These are phyloP conservation scores for Aureobasidium musti DNA, from an alignment of 2,329 filamentous ascomycete genomes.

Conservation along the genomic window DNA sequence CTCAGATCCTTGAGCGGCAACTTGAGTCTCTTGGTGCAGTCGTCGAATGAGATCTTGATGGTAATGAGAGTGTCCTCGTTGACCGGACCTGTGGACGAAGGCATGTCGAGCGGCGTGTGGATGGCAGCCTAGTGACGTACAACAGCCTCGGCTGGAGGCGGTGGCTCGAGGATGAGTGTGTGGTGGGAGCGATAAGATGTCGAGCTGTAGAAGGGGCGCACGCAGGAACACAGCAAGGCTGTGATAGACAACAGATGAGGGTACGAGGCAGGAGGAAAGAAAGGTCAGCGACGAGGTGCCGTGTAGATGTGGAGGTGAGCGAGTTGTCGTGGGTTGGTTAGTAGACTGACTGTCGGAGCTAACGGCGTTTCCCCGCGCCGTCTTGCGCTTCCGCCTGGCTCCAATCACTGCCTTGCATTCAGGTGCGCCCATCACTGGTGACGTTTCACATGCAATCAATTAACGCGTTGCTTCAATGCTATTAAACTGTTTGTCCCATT, in stretches of 20 bases:
- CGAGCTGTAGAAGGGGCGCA: not conserved
- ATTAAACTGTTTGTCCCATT: not conserved
- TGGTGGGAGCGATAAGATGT: not conserved
- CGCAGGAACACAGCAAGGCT: not conserved
- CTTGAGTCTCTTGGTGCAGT: slow-evolving; percentile 79
- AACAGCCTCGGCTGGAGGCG: slow-evolving; percentile 23
- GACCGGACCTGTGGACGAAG: slow-evolving; percentile 50
- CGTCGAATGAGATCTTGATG: slow-evolving; percentile 80
- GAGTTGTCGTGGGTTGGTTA: slow-evolving; percentile 7
- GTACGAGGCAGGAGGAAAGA: not conserved
- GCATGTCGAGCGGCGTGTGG: slow-evolving; percentile 36
- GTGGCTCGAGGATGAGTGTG: slow-evolving; percentile 6
- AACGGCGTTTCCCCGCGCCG: slow-evolving; percentile 7
- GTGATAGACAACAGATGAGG: slow-evolving; percentile 6
- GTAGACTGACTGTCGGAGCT: not conserved
- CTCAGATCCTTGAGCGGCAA: slow-evolving; percentile 82
- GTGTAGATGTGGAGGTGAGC: slow-evolving; percentile 18
- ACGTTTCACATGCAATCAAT: slow-evolving; percentile 17
- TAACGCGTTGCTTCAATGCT: slow-evolving; percentile 6
- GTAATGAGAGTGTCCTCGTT: slow-evolving; percentile 74
- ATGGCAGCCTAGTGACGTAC: slow-evolving; percentile 27
- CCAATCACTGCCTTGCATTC: slow-evolving; percentile 1
- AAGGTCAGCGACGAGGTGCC: slow-evolving; percentile 11
- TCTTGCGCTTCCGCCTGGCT: not conserved
- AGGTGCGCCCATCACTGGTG: not conserved